Evolutionary conservation across 805 yeast genomes (phyloP).

Genomic region (Cyberlindnera mississippiensis): DNA sequence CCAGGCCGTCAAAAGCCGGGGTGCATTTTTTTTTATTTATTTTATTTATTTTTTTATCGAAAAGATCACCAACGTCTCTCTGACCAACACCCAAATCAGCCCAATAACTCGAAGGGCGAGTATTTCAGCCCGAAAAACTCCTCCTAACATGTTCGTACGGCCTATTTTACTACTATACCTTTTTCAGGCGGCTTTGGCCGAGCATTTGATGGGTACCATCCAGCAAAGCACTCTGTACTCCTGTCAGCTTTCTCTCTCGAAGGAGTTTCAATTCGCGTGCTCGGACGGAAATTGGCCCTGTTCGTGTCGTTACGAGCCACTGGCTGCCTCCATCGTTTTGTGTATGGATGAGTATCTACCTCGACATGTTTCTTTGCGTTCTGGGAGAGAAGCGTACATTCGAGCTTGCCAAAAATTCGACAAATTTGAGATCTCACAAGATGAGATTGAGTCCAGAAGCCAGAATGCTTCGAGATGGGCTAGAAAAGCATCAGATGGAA

Average conservation of each 20-base stretch:
- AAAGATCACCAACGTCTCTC: no score
- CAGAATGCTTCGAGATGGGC: conserved; percentile 13
- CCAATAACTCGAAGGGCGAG: no score
- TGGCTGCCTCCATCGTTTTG: conserved; percentile 17
- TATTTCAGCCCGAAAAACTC: no score
- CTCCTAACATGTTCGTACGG: no score
- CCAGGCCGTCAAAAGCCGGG: neutral
- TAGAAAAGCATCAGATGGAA: conserved; percentile 4
- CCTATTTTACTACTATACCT: no score
- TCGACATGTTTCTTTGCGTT: neutral
- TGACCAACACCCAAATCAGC: no score
- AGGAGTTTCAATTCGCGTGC: conserved; percentile 20
- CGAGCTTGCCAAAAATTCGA: conserved; percentile 8
- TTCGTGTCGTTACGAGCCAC: conserved; percentile 20
- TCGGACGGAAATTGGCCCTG: conserved; percentile 14
- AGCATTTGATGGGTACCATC: conserved; percentile 20
- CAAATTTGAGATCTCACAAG: conserved; percentile 6
- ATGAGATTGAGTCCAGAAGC: conserved; percentile 6
- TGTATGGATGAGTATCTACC: conserved; percentile 23
- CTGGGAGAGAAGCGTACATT: conserved; percentile 11
- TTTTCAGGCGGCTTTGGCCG: conserved; percentile 12
- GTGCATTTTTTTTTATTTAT: conserved; percentile 1
- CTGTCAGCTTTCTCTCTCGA: conserved; percentile 20
- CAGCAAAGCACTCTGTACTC: conserved; percentile 24
- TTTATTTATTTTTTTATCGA: no score